phyloP scores from a whole-genome alignment of 208 protist genomes.

The Leishmania martiniquensis region DNA sequence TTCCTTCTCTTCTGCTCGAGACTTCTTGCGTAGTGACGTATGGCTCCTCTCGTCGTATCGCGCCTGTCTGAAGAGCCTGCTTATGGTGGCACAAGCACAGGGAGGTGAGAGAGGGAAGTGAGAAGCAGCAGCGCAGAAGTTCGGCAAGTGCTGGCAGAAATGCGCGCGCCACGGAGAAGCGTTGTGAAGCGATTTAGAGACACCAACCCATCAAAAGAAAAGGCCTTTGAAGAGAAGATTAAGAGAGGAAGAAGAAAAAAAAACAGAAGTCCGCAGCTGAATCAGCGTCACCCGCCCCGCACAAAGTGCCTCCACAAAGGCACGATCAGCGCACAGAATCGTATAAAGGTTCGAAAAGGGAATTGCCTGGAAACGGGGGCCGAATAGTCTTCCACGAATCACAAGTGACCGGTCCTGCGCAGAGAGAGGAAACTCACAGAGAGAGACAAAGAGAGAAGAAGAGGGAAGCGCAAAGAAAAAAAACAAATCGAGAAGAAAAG shows the following conservation, averaged over 20 bases:
- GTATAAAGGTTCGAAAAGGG: neutral
- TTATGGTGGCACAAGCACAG: neutral
- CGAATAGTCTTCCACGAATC: no score
- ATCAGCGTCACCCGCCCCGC: neutral
- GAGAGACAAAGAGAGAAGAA: neutral
- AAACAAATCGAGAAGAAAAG: neutral
- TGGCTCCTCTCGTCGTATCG: neutral
- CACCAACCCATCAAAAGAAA: neutral
- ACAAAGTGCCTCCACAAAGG: neutral
- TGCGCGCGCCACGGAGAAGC: neutral
- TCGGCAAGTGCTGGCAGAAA: neutral
- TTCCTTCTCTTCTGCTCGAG: neutral
- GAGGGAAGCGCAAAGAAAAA: neutral
- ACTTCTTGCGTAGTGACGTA: neutral
- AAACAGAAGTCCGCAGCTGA: neutral
- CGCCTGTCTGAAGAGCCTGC: neutral
- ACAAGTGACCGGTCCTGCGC: neutral
- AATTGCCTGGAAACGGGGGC: neutral
- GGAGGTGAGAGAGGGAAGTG: neutral
- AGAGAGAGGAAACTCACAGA: neutral
- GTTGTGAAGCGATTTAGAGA: neutral
- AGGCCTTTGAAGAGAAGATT: neutral
- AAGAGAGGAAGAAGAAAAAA: neutral
- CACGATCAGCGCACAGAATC: neutral
- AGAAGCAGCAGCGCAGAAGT: neutral